Evolutionary conservation across 1,284 basidiomycete species (phyloP).

Genomic region (Singerocomus inundabilis): DNA sequence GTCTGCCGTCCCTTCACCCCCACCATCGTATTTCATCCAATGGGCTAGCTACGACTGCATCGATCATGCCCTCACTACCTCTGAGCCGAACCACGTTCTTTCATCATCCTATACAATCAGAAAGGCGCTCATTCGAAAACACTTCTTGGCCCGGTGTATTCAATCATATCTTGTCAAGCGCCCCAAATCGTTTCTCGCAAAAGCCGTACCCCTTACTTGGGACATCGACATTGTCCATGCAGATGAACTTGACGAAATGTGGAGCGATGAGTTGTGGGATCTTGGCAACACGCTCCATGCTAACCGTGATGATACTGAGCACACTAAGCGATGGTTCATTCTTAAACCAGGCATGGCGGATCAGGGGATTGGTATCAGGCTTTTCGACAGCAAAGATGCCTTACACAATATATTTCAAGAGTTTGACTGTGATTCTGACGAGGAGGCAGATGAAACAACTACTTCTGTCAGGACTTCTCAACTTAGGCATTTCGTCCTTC

Average conservation of each 20-base stretch:
- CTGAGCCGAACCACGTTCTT: conserved; percentile 49
- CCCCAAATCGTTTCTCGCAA: conserved; percentile 51
- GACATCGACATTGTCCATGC: conserved; percentile 88
- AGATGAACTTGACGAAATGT: conserved; percentile 94
- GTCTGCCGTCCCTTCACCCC: conserved; percentile 22
- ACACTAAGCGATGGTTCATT: conserved; percentile 76
- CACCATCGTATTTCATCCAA: conserved; percentile 47
- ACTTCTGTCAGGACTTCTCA: conserved; percentile 83
- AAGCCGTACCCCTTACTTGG: conserved; percentile 77
- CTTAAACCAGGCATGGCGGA: conserved; percentile 98
- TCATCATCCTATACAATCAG: conserved; percentile 89
- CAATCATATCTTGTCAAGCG: conserved; percentile 76
- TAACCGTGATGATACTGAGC: conserved; percentile 11
- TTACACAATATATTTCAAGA: conserved; percentile 80
- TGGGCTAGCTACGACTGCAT: conserved; percentile 85
- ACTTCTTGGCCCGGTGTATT: conserved; percentile 82
- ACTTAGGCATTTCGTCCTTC: conserved; percentile 94
- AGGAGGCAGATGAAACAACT: conserved; percentile 31
- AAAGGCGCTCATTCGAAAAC: conserved; percentile 93
- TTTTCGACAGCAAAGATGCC: conserved; percentile 81
- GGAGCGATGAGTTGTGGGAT: conserved; percentile 93
- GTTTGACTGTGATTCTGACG: conserved; percentile 68
- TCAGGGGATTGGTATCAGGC: conserved; percentile 89
- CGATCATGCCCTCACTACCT: conserved; percentile 69
- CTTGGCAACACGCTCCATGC: conserved; percentile 63